A percentile compares a stretch with the other conserved stretches of the same genome.
These are phyloP conservation scores for Fusarium vanettenii DNA, from an alignment of 2,329 filamentous ascomycete species.

Conservation along the genomic window DNA sequence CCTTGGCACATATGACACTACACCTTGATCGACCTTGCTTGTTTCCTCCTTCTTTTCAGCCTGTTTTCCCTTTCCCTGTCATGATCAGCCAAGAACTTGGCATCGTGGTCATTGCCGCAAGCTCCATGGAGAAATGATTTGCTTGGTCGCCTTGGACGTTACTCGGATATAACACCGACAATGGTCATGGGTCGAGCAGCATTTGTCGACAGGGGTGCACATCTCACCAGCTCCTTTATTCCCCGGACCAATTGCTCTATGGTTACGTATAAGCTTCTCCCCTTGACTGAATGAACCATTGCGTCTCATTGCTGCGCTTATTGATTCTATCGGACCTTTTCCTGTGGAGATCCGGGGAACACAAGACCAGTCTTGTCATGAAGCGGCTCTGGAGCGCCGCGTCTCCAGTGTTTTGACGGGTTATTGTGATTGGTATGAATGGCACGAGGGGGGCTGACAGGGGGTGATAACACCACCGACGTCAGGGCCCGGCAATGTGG, in stretches of 20 bases:
- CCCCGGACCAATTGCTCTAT: neutral
- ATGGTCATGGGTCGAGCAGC: neutral
- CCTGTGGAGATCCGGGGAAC: neutral
- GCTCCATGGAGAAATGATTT: neutral
- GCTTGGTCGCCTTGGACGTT: neutral
- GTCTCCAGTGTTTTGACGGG: neutral
- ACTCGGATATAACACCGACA: neutral
- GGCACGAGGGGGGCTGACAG: neutral
- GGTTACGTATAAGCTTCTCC: neutral
- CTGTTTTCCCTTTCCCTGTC: neutral
- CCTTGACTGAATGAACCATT: neutral
- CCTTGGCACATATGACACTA: neutral
- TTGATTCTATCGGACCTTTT: neutral
- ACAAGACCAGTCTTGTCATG: neutral
- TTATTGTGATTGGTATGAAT: constrained; percentile 1
- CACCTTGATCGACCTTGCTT: neutral
- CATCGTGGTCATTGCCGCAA: neutral
- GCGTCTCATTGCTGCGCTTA: neutral
- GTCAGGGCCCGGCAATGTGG: constrained; percentile 4
- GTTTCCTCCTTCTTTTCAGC: neutral
- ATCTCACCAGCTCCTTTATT: neutral
- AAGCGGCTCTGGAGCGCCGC: neutral
- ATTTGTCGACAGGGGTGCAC: neutral
- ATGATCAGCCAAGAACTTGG: neutral
- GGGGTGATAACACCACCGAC: constrained; percentile 18